phyloP scores from a whole-genome alignment of 768 basidiomycete genomes.

The Xerocomellus intermedius region DNA sequence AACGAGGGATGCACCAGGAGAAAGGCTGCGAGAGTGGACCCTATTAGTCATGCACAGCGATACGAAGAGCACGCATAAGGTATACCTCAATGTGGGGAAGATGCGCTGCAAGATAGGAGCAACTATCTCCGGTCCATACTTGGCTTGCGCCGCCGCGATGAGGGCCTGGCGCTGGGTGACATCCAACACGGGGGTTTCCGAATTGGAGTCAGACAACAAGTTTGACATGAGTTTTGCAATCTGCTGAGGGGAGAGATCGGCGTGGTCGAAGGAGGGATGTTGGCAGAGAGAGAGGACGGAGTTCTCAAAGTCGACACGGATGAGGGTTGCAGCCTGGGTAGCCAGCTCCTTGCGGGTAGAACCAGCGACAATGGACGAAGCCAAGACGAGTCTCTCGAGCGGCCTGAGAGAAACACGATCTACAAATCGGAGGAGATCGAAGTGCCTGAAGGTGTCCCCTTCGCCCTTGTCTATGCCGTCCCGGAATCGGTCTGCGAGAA shows the following conservation, averaged over 20 bases:
- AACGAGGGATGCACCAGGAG: slow-evolving; percentile 65
- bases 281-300: slow-evolving; percentile 75
- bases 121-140: slow-evolving; percentile 76
- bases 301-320: slow-evolving; percentile 78
- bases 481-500: slow-evolving; percentile 85
- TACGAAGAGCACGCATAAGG: slow-evolving; percentile 18
- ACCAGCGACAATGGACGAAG: slow-evolving; percentile 68
- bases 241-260: slow-evolving; percentile 71
- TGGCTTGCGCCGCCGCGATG: slow-evolving; percentile 70
- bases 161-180: slow-evolving; percentile 71
- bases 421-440: slow-evolving; percentile 79
- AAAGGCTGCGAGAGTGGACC: slow-evolving; percentile 46
- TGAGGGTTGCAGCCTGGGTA: slow-evolving; percentile 58
- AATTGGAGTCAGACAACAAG: slow-evolving; percentile 67
- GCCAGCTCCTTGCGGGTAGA: slow-evolving; percentile 59
- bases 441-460: slow-evolving; percentile 77
- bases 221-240: slow-evolving; percentile 79
- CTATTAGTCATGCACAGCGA: slow-evolving; percentile 12
- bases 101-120: slow-evolving; percentile 73
- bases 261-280: slow-evolving; percentile 78
- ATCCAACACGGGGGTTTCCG: slow-evolving; percentile 71
- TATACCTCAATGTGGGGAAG: slow-evolving; percentile 71
- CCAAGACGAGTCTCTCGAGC: slow-evolving; percentile 75
- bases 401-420: slow-evolving; percentile 80
- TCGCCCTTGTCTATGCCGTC: slow-evolving; percentile 89